Evolutionary conservation across 2,329 filamentous ascomycete genomes (phyloP), one percentile per base, ranked within the genome.

Genomic region (Neonectria sp.): DNA sequence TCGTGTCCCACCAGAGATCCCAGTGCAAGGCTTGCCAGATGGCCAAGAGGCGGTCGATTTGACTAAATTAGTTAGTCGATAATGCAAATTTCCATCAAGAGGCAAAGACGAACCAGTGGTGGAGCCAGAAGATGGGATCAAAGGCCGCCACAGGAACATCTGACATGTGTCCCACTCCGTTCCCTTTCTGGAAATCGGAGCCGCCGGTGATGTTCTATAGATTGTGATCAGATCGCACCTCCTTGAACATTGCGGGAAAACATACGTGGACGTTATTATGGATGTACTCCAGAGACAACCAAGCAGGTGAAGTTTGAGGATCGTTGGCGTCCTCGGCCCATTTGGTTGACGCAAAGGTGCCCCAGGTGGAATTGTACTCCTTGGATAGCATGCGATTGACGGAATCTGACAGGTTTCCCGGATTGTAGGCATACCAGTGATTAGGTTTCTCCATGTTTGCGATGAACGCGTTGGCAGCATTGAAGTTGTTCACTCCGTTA

Each of bases 81-180:
- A 0, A 37, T 6, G 4, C 2, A n/a, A 15, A 29, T 13, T 35
- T 13, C 0, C 17, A 25, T 15, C n/a, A 8, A n/a, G 7, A 3
- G 48, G 6, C 6, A 11, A 13, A 3, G 12, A 53, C 68, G 17
- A 60, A 71, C 69, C 83, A 78, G 76, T 92, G 90, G 72, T 92
- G 89, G 5, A 92, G 79, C 85, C 85, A 90, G 78, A 91, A 92
- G 9, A 89, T 78, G 0, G 90, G 90, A 75, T 92, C 91, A 75
- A 90, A 92, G 0, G 88, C 85, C 12, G 90, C 87, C 66, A 87
- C 88, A 35, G 86, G 83, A 13, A 85, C 82, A 66, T 83, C 85
- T 21, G 79, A 82, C 86, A 88, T 90, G 68, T 89, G 87, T 1
- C 89, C 89, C 17, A 72, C 67, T 13, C 63, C 68, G 2, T 76